These are phyloP conservation scores for Suhomyces chickasaworum DNA, from an alignment of 1,139 yeast species.

Conservation along the genomic window DNA sequence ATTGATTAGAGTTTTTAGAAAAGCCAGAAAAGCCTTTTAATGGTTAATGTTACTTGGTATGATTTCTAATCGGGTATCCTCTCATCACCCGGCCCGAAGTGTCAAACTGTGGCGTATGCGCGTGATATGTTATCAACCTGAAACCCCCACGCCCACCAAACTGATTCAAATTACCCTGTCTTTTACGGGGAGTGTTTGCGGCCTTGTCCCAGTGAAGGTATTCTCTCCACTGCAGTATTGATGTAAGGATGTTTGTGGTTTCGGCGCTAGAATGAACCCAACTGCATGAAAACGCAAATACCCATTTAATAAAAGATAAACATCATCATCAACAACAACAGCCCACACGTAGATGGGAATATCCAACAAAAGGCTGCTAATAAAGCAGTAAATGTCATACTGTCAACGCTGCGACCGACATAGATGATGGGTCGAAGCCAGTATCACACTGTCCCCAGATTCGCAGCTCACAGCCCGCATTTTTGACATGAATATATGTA, in stretches of 20 bases:
- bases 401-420: neutral
- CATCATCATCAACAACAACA: no score
- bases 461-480: neutral
- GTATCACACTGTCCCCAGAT: neutral
- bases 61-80: neutral
- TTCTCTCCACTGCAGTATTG: neutral
- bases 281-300: neutral
- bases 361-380: no score
- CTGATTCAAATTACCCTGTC: neutral
- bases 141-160: neutral
- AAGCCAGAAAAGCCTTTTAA: neutral
- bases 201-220: neutral
- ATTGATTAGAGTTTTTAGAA: neutral
- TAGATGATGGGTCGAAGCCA: neutral
- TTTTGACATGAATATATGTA: neutral
- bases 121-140: neutral
- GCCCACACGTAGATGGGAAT: no score
- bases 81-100: neutral
- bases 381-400: no score
- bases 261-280: neutral
- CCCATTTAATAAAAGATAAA: no score
- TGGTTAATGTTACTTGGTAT: neutral
- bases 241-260: neutral
- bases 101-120: constrained; percentile 3
- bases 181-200: neutral